phyloP scores from a whole-genome alignment of 768 basidiomycete genomes.

The Kwoniella shandongensis region DNA sequence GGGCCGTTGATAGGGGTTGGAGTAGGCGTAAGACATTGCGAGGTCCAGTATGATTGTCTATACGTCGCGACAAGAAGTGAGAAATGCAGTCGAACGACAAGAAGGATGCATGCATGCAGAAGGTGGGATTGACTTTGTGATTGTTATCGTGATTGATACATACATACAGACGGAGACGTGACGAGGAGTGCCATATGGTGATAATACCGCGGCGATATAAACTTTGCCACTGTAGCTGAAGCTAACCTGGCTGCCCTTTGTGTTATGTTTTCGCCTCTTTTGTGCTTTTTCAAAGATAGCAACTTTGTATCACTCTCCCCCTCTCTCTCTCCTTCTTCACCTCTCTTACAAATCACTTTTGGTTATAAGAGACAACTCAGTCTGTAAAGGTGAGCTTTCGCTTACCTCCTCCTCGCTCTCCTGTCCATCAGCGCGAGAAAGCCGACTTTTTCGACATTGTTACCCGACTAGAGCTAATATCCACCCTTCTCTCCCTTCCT shows the following conservation, averaged over 20 bases:
- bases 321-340: conserved; percentile 7
- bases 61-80: neutral
- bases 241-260: conserved; percentile 4
- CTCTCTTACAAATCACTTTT: conserved; percentile 13
- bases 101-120: too few relatives aligned
- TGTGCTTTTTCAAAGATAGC: conserved; percentile 6
- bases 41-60: neutral
- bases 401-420: neutral
- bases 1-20: conserved; percentile 20
- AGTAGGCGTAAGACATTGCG: conserved; percentile 20
- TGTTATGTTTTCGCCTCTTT: neutral
- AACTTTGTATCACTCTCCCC: conserved; percentile 2
- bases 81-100: too few relatives aligned
- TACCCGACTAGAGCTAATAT: too few relatives aligned
- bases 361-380: conserved; percentile 1
- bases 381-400: conserved; percentile 17
- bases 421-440: too few relatives aligned
- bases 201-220: neutral
- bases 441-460: too few relatives aligned
- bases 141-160: too few relatives aligned
- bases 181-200: neutral
- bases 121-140: too few relatives aligned
- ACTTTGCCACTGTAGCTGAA: neutral
- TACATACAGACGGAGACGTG: too few relatives aligned
- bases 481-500: neutral